Evolutionary conservation across 768 basidiomycete genomes (phyloP).

Genomic region (Rickenella mellea): DNA sequence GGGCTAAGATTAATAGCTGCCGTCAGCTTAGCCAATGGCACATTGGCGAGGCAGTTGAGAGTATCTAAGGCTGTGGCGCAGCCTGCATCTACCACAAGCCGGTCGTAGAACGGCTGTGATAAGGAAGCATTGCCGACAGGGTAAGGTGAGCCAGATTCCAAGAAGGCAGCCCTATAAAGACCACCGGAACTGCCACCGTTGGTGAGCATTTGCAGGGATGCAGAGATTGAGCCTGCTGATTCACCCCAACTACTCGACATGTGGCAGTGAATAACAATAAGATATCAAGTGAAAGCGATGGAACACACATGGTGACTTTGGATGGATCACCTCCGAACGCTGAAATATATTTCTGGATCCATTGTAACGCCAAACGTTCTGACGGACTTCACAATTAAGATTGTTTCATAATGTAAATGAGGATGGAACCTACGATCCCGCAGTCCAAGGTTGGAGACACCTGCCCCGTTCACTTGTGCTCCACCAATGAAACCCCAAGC

Average conservation of each 20-base stretch:
- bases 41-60: conserved; percentile 31
- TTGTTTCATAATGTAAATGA: not conserved
- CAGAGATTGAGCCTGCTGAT: conserved; percentile 44
- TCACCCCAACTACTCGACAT: conserved; percentile 37
- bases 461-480: conserved; percentile 28
- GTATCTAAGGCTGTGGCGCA: conserved; percentile 27
- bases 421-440: conserved; percentile 30
- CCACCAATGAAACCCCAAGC: conserved; percentile 34
- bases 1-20: conserved; percentile 24
- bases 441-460: conserved; percentile 38
- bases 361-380: conserved; percentile 35
- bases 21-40: conserved; percentile 21
- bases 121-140: conserved; percentile 20
- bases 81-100: conserved; percentile 25
- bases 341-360: conserved; percentile 43
- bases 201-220: conserved; percentile 31
- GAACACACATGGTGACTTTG: conserved; percentile 17
- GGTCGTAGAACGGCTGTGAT: conserved; percentile 31
- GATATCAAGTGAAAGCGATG: not conserved
- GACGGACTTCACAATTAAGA: conserved; percentile 1
- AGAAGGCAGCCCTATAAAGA: conserved; percentile 34
- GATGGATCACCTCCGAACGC: conserved; percentile 41
- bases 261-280: not conserved
- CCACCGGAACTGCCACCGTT: conserved; percentile 27
- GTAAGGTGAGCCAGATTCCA: conserved; percentile 33